Evolutionary conservation across 306 rosid genomes (phyloP), one percentile per base, ranked within the genome.

Genomic region (Quercus suber): DNA sequence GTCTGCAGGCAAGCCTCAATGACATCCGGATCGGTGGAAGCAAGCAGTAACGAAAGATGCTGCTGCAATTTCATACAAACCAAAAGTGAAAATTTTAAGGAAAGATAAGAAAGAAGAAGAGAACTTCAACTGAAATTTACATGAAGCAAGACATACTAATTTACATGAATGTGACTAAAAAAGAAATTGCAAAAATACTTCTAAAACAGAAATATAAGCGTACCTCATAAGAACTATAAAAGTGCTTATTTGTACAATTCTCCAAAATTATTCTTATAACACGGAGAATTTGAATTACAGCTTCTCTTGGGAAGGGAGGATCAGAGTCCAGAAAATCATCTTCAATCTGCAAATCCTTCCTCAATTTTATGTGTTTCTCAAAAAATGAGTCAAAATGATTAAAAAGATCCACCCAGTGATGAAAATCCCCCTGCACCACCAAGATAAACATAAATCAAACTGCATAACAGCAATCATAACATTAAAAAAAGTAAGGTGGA

Each of bases 401-500:
- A 79, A 93, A 93, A 75, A 96, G 92, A 84, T 93, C 98, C 81
- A 89, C 96, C 99, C 99, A 96, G 85, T 96, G 99, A 93, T 93
- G 97, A 84, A 96, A 93, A 86, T 96, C 98, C 75, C 99, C 99
- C 99, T 96, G 99, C 81, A 60, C 43, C 78, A 77, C 73, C 80
- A 64, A 84, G 69, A 82, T 37, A 73, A 57, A 82, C 65, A 78
- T 85, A 75, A 89, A 80, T 74, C 69, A 82, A 82, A 73, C 53
- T 43, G 73, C 70, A 76, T 82, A 69, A n/a, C 57, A 64, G 69
- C 72, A 88, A 64, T 75, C 68, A 18, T 5, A 70, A 70, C n/a
- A 45, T 49, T 19, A 21, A 21, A 77, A 79, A 56, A 75, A 43
- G 75, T 77, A 63, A 70, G 84, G 80, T 75, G 55, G 85, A 76